Evolutionary conservation across 192 early-diverging fungal genomes (phyloP).

Genomic region (Backusella liffmaniae): DNA sequence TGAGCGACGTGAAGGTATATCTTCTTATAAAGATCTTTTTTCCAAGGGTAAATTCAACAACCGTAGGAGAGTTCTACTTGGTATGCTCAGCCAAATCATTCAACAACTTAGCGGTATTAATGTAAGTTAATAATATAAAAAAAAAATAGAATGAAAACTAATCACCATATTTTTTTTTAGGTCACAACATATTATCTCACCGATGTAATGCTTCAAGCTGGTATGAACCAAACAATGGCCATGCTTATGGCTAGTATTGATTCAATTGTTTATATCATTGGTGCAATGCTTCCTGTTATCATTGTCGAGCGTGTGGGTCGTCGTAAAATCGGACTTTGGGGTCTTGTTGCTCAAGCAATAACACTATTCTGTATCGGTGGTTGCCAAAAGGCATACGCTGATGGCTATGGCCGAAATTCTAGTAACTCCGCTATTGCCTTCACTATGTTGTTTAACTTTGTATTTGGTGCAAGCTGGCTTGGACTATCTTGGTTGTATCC

Average conservation of each 20-base stretch:
- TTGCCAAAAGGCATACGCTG: slow-evolving; percentile 20
- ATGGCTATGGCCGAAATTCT: slow-evolving; percentile 28
- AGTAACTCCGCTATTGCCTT: slow-evolving; percentile 49
- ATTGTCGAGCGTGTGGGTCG: slow-evolving; percentile 72
- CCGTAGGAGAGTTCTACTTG: slow-evolving; percentile 22
- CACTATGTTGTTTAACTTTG: slow-evolving; percentile 65
- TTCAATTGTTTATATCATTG: slow-evolving; percentile 66
- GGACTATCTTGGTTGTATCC: slow-evolving; percentile 80
- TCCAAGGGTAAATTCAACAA: slow-evolving; percentile 26
- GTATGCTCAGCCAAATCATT: slow-evolving; percentile 26
- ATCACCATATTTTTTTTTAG: neutral
- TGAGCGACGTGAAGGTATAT: slow-evolving; percentile 16
- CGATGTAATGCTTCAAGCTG: slow-evolving; percentile 47
- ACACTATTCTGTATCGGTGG: slow-evolving; percentile 32
- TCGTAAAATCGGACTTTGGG: slow-evolving; percentile 60
- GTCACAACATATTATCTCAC: slow-evolving; percentile 30
- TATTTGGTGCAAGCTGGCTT: slow-evolving; percentile 77
- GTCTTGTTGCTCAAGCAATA: slow-evolving; percentile 43
- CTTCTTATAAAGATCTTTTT: slow-evolving; percentile 28
- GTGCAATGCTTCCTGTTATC: slow-evolving; percentile 70
- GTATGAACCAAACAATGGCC: slow-evolving; percentile 41
- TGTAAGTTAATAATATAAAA: slow-evolving; percentile 32
- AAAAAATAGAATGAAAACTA: neutral
- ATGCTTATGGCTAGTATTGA: slow-evolving; percentile 59
- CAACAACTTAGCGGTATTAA: slow-evolving; percentile 34